These are phyloP conservation scores for Cercospora sp. DNA, from an alignment of 2,329 filamentous ascomycete species.

Conservation along the genomic window DNA sequence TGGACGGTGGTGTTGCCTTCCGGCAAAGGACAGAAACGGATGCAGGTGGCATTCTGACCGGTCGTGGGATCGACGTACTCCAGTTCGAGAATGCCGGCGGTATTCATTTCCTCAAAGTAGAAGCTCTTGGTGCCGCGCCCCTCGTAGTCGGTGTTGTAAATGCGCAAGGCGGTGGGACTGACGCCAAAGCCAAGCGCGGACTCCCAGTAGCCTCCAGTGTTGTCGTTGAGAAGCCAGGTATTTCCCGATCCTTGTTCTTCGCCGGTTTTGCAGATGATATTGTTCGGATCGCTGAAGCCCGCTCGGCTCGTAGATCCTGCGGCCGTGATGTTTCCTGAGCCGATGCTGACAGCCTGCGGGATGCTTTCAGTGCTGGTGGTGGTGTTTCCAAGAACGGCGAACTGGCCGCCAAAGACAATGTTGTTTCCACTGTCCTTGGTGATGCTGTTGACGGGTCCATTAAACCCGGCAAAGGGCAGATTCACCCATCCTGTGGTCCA, in stretches of 20 bases:
- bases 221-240: conserved; percentile 79
- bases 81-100: conserved; percentile 93
- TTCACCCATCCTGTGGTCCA: conserved; percentile 78
- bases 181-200: conserved; percentile 83
- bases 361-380: conserved; percentile 64
- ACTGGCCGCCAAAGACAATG: conserved; percentile 88
- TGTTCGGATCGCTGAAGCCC: conserved; percentile 74
- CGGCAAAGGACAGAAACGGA: conserved; percentile 81
- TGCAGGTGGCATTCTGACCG: conserved; percentile 70
- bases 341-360: conserved; percentile 77
- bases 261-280: conserved; percentile 77
- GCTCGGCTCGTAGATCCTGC: conserved; percentile 61
- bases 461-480: conserved; percentile 90
- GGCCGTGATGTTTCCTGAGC: conserved; percentile 71
- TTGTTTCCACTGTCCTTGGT: conserved; percentile 75
- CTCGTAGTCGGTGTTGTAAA: conserved; percentile 84
- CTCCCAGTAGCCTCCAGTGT: conserved; percentile 76
- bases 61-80: conserved; percentile 75
- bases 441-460: conserved; percentile 86
- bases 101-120: conserved; percentile 79
- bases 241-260: conserved; percentile 66
- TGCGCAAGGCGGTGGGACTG: conserved; percentile 77
- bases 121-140: conserved; percentile 83
- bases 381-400: conserved; percentile 83
- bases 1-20: conserved; percentile 68